Conservation (phyloP, 2,329 filamentous ascomycete species). For the Fusarium nurragi region DNA sequence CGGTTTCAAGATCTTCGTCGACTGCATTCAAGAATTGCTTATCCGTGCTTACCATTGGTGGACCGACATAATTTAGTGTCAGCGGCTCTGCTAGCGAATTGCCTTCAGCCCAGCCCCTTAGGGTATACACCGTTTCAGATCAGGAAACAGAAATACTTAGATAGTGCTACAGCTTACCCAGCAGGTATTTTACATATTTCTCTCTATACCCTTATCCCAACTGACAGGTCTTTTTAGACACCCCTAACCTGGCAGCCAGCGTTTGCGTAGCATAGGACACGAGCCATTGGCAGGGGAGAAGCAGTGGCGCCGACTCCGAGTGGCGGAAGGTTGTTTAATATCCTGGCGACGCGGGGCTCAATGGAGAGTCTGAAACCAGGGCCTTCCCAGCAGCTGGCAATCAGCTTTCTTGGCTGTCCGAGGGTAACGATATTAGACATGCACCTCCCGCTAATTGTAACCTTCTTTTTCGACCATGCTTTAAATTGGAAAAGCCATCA, state of each 20-base stretch:
- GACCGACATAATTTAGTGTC: constrained; percentile 3
- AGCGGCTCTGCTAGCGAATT: constrained; percentile 7
- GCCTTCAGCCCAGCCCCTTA: neutral
- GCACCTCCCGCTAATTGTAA: neutral
- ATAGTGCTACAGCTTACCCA: neutral
- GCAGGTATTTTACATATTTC: neutral
- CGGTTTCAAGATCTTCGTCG: constrained; percentile 36
- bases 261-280: constrained; percentile 23
- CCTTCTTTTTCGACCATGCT: neutral
- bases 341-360: constrained; percentile 18
- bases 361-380: constrained; percentile 33
- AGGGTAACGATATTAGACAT: neutral
- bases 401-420: constrained; percentile 1
- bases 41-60: constrained; percentile 18
- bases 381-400: constrained; percentile 22
- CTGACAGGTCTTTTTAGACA: neutral
- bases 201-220: neutral
- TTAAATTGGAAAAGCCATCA: neutral
- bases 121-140: neutral
- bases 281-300: neutral
- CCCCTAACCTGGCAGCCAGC: constrained; percentile 1
- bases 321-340: constrained; percentile 32
- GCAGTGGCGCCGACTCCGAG: constrained; percentile 25
- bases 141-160: neutral
- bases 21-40: constrained; percentile 24